phyloP scores from a whole-genome alignment of 1,139 yeast species.

The Saccharomyces uvarum region DNA sequence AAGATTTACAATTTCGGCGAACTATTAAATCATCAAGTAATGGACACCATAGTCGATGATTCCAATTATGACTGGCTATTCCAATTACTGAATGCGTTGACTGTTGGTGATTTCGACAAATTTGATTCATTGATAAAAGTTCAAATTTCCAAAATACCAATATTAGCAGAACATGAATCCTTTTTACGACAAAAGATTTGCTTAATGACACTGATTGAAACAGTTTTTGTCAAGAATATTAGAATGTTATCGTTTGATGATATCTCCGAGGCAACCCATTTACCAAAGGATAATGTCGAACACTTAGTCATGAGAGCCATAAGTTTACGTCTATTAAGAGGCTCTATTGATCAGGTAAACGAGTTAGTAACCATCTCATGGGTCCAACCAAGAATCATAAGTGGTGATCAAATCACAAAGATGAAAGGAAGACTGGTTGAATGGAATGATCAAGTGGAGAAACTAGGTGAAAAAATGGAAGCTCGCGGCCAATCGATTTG shows the following conservation, averaged over 20 bases:
- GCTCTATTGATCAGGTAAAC: slow-evolving; percentile 80
- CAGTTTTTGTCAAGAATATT: slow-evolving; percentile 70
- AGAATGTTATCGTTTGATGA: slow-evolving; percentile 68
- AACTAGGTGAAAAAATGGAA: slow-evolving; percentile 54
- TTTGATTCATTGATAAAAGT: slow-evolving; percentile 34
- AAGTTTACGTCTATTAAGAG: slow-evolving; percentile 72
- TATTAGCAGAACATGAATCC: slow-evolving; percentile 51
- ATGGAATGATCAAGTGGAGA: slow-evolving; percentile 73
- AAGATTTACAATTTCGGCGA: slow-evolving; percentile 94
- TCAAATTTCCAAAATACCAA: slow-evolving; percentile 43
- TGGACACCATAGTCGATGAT: slow-evolving; percentile 45
- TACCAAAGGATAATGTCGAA: slow-evolving; percentile 63
- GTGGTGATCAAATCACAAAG: slow-evolving; percentile 64
- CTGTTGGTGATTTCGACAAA: slow-evolving; percentile 64
- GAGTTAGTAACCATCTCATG: slow-evolving; percentile 75
- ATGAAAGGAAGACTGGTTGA: slow-evolving; percentile 66
- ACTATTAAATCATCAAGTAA: slow-evolving; percentile 79
- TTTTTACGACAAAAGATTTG: slow-evolving; percentile 87
- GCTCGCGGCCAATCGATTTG: slow-evolving; percentile 54
- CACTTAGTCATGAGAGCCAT: slow-evolving; percentile 86
- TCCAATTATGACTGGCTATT: slow-evolving; percentile 65
- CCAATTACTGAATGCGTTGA: slow-evolving; percentile 59
- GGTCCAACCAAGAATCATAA: slow-evolving; percentile 93
- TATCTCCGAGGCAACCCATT: slow-evolving; percentile 67
- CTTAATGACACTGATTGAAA: slow-evolving; percentile 83